phyloP scores from a whole-genome alignment of 2,329 filamentous ascomycete genomes.

The Achaetomium macrosporum region DNA sequence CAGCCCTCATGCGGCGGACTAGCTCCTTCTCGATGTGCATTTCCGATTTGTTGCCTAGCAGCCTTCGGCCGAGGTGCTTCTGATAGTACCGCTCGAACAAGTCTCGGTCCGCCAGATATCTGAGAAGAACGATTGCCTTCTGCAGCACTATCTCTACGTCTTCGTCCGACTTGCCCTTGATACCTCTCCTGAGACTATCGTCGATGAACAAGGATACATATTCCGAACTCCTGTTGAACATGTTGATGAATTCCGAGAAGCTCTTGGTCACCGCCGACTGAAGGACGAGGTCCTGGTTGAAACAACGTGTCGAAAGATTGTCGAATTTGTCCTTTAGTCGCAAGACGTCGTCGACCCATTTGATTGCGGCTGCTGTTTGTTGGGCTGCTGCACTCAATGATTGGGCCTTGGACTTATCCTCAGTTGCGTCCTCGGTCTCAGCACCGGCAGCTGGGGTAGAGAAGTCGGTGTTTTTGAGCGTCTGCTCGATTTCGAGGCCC shows the following conservation, averaged over 20 bases:
- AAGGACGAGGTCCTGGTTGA: constrained; percentile 67
- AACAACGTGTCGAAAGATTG: constrained; percentile 65
- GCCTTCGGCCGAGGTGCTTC: constrained; percentile 82
- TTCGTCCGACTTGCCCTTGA: constrained; percentile 84
- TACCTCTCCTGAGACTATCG: constrained; percentile 88
- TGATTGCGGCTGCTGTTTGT: constrained; percentile 80
- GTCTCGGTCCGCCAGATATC: constrained; percentile 87
- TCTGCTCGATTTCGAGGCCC: constrained; percentile 75
- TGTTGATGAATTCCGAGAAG: constrained; percentile 89
- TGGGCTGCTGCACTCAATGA: constrained; percentile 59
- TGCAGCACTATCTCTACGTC: constrained; percentile 82
- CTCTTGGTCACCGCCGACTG: constrained; percentile 80
- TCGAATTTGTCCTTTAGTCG: constrained; percentile 86
- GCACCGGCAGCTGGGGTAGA: constrained; percentile 32
- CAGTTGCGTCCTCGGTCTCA: constrained; percentile 43
- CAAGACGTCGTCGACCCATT: constrained; percentile 92
- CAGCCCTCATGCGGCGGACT: constrained; percentile 94
- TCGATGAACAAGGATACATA: constrained; percentile 96
- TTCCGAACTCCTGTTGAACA: constrained; percentile 79
- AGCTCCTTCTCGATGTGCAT: constrained; percentile 91
- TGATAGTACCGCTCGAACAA: constrained; percentile 97
- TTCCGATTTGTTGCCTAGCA: constrained; percentile 83
- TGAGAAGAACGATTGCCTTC: constrained; percentile 80
- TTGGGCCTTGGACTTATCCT: constrained; percentile 39
- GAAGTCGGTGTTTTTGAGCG: constrained; percentile 51